A percentile compares a stretch with the other conserved stretches of the same genome.
phyloP scores from a whole-genome alignment of 2,329 filamentous ascomycete species.

The Botrytis tulipae region DNA sequence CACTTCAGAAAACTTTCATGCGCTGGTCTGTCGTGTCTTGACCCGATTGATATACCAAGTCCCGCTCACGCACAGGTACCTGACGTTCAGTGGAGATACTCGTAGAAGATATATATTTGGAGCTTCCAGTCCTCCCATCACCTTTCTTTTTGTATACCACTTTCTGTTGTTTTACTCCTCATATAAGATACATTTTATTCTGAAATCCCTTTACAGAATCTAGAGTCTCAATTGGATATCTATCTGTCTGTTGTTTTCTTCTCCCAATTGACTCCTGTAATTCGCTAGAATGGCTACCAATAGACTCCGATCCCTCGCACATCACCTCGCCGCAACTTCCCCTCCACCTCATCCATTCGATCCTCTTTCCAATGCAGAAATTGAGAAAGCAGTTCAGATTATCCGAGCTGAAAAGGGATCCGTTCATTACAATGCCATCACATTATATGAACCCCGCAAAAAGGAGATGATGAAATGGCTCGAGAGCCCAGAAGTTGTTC shows the following conservation, averaged over 20 bases:
- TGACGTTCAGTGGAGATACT: slow-evolving; percentile 13
- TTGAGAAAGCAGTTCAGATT: slow-evolving; percentile 66
- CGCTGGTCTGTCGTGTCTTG: slow-evolving; percentile 20
- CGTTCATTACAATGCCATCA: slow-evolving; percentile 83
- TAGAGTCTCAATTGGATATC: neutral
- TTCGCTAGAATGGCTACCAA: slow-evolving; percentile 40
- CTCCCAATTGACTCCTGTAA: neutral
- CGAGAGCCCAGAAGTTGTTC: slow-evolving; percentile 56
- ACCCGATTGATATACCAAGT: slow-evolving; percentile 37
- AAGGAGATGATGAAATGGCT: slow-evolving; percentile 80
- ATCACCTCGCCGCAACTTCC: slow-evolving; percentile 56
- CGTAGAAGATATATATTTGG: slow-evolving; percentile 27
- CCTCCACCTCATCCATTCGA: slow-evolving; percentile 70
- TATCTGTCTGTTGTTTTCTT: neutral
- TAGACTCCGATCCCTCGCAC: slow-evolving; percentile 61
- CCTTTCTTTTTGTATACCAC: slow-evolving; percentile 17
- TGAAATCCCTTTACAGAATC: neutral
- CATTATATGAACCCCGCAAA: slow-evolving; percentile 82
- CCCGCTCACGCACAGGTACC: slow-evolving; percentile 26
- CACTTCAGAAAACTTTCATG: neutral
- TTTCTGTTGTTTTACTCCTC: neutral
- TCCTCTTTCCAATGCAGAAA: slow-evolving; percentile 70
- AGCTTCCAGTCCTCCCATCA: slow-evolving; percentile 14
- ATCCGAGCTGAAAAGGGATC: slow-evolving; percentile 68
- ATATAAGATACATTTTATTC: neutral